phyloP scores from a whole-genome alignment of 768 basidiomycete genomes.

The Leucosporidium creatinivorum region DNA sequence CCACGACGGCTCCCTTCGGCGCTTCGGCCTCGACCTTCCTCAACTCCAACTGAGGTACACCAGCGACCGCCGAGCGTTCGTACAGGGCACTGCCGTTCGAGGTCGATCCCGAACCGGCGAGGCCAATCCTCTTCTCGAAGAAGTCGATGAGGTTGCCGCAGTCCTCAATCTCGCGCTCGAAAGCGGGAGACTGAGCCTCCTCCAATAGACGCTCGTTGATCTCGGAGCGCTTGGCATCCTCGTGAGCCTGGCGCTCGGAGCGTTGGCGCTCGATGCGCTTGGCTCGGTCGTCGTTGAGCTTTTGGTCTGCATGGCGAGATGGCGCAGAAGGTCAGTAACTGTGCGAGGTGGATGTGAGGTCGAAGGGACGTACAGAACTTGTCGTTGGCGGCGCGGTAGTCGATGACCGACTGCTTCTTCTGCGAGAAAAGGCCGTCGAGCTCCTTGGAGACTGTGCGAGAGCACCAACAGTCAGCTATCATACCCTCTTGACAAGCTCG shows the following conservation, averaged over 20 bases:
- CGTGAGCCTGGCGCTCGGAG: conserved; percentile 67
- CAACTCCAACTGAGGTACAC: conserved; percentile 73
- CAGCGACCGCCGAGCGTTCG: conserved; percentile 43
- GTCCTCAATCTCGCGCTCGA: conserved; percentile 87
- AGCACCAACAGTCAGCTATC: not conserved
- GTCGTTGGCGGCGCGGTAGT: conserved; percentile 76
- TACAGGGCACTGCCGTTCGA: conserved; percentile 33
- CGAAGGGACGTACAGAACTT: conserved; percentile 52
- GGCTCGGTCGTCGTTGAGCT: conserved; percentile 79
- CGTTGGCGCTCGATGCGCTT: conserved; percentile 69
- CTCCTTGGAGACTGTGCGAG: conserved; percentile 39
- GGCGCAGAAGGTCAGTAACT: not conserved
- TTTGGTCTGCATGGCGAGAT: conserved; percentile 45
- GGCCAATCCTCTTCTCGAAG: conserved; percentile 47
- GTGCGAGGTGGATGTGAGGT: not conserved
- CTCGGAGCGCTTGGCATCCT: conserved; percentile 71
- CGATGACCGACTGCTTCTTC: conserved; percentile 65
- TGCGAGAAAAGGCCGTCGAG: conserved; percentile 63
- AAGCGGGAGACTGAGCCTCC: conserved; percentile 83
- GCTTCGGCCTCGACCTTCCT: conserved; percentile 69
- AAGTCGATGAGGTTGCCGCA: conserved; percentile 85
- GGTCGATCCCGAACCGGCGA: conserved; percentile 37
- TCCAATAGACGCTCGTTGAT: conserved; percentile 73
- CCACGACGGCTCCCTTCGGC: conserved; percentile 58
- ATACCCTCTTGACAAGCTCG: not conserved